A percentile compares a stretch with the other conserved stretches of the same genome.
phyloP scores from a whole-genome alignment of 1,139 yeast species.

The Taphrina deformans region DNA sequence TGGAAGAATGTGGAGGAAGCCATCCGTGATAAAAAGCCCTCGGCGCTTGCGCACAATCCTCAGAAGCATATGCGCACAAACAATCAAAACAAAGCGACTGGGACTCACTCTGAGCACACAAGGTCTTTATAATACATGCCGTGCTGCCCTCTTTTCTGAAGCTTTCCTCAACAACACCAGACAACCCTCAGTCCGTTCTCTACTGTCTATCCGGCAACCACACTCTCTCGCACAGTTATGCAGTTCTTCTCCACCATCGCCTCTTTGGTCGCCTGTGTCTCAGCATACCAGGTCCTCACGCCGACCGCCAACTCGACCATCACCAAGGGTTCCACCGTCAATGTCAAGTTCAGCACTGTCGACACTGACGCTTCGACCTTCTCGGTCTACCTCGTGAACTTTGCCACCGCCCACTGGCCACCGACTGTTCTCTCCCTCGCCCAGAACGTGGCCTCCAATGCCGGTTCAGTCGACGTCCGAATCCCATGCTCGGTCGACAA shows the following conservation, averaged over 20 bases:
- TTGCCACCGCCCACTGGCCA: constrained; percentile 26
- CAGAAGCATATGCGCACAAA: background rate
- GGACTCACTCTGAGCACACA: background rate
- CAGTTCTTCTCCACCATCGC: constrained; percentile 33
- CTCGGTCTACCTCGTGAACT: constrained; percentile 34
- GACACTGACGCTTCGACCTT: constrained; percentile 33
- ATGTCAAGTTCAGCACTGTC: constrained; percentile 33
- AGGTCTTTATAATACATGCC: background rate
- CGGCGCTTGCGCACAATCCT: background rate
- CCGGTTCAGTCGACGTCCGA: constrained; percentile 23
- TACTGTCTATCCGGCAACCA: constrained; percentile 31
- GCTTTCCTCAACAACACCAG: no score
- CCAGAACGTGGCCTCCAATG: constrained; percentile 14
- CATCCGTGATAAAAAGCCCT: background rate
- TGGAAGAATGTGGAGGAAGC: constrained; percentile 6
- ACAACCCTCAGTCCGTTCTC: no score
- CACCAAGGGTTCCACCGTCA: constrained; percentile 29
- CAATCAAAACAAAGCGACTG: constrained; percentile 2
- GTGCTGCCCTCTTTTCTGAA: background rate
- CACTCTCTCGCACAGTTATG: constrained; percentile 22
- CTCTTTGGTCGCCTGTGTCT: constrained; percentile 26
- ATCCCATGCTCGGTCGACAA: constrained; percentile 32
- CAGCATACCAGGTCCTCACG: constrained; percentile 32
- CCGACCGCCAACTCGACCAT: constrained; percentile 31
- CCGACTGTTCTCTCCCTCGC: constrained; percentile 27